Conservation (phyloP, 192 early-diverging fungal genomes). For the Lobosporangium transversale region DNA sequence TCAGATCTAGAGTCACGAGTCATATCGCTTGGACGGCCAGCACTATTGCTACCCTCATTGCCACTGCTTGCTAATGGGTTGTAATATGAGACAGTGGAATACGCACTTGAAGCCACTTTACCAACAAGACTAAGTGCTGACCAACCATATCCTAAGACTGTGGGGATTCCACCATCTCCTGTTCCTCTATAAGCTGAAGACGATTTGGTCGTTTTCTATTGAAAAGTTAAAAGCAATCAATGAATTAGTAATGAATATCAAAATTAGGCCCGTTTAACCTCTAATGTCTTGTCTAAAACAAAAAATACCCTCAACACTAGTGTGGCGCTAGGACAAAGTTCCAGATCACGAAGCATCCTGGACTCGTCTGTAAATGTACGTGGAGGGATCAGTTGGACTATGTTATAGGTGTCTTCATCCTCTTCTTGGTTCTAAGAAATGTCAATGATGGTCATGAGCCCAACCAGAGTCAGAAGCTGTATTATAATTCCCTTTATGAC, state of each 20-base stretch:
- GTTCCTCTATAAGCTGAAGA: conserved; percentile 31
- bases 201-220: conserved; percentile 16
- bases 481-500: too few relatives aligned
- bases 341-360: conserved; percentile 48
- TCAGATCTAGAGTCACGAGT: neutral
- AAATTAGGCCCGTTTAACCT: neutral
- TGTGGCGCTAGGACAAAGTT: conserved; percentile 48
- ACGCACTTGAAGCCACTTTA: conserved; percentile 34
- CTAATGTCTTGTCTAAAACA: neutral
- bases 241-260: neutral
- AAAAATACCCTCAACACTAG: conserved; percentile 37
- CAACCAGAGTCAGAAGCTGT: too few relatives aligned
- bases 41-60: neutral
- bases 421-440: conserved; percentile 22
- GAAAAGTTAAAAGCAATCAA: neutral
- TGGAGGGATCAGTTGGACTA: conserved; percentile 37
- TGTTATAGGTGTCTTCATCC: conserved; percentile 33
- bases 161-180: conserved; percentile 16
- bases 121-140: conserved; percentile 40
- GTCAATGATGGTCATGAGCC: neutral
- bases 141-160: conserved; percentile 34
- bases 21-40: neutral
- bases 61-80: conserved; percentile 21
- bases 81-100: conserved; percentile 35
- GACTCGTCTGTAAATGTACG: conserved; percentile 49